phyloP scores from a whole-genome alignment of 306 rosid genomes.

The Oxytropis ochrocephala region DNA sequence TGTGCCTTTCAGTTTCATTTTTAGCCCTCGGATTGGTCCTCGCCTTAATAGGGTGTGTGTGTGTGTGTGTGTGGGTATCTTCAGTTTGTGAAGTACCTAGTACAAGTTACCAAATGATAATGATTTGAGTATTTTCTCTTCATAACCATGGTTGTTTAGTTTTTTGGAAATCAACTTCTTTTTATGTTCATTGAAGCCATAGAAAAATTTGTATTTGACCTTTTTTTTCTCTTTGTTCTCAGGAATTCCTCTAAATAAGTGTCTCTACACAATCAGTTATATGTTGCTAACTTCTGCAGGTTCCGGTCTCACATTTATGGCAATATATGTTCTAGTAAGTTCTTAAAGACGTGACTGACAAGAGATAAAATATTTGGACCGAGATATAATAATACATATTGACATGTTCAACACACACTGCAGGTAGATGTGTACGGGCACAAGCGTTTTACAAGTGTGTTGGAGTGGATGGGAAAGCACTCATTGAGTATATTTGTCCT shows the following conservation, averaged over 20 bases:
- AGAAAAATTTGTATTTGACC: neutral
- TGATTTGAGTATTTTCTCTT: neutral
- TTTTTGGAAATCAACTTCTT: neutral
- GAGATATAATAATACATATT: neutral
- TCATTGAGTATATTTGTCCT: conserved; percentile 65
- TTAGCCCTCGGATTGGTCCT: conserved; percentile 53
- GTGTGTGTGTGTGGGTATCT: conserved; percentile 3
- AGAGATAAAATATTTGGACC: neutral
- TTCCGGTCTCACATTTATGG: conserved; percentile 69
- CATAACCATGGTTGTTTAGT: neutral
- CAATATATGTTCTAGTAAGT: conserved; percentile 76
- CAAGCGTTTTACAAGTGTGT: conserved; percentile 44
- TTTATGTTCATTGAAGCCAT: neutral
- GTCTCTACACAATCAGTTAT: conserved; percentile 79
- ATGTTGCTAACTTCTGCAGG: conserved; percentile 69
- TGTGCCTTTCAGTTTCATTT: conserved; percentile 40
- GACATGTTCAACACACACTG: neutral
- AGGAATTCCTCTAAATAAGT: conserved; percentile 81
- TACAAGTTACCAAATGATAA: neutral
- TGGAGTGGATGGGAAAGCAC: conserved; percentile 94
- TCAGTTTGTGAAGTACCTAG: neutral
- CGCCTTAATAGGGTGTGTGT: conserved; percentile 52
- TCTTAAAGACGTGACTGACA: neutral
- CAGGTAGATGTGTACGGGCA: conserved; percentile 70
- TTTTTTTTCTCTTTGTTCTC: conserved; percentile 20